These are phyloP conservation scores for Cryphonectria naterciae DNA, from an alignment of 2,329 filamentous ascomycete species.

Conservation along the genomic window DNA sequence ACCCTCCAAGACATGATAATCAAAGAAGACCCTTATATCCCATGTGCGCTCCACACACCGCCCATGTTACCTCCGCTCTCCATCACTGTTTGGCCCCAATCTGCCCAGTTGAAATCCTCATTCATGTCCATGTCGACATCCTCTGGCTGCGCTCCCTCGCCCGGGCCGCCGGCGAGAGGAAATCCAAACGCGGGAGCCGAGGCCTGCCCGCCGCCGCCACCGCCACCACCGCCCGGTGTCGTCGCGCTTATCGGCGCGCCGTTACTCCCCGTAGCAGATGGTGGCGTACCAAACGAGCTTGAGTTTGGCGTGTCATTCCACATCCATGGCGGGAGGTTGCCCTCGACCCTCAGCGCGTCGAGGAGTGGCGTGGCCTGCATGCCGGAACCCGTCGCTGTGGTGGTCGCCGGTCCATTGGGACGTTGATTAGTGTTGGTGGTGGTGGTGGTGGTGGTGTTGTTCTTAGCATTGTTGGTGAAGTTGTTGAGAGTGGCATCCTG, in stretches of 20 bases:
- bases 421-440: slow-evolving; percentile 2
- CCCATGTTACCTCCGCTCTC: slow-evolving; percentile 35
- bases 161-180: slow-evolving; percentile 22
- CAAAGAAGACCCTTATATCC: slow-evolving; percentile 20
- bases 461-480: slow-evolving; percentile 19
- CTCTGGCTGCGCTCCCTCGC: slow-evolving; percentile 30
- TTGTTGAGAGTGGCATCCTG: slow-evolving; percentile 29
- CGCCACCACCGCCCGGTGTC: background rate
- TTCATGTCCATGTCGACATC: slow-evolving; percentile 43
- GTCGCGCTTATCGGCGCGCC: slow-evolving; percentile 15
- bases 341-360: slow-evolving; percentile 49
- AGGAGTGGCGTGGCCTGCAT: slow-evolving; percentile 31
- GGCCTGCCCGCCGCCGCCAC: background rate
- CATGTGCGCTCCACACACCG: slow-evolving; percentile 33
- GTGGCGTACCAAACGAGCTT: slow-evolving; percentile 9
- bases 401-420: slow-evolving; percentile 5
- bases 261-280: background rate
- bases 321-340: slow-evolving; percentile 58
- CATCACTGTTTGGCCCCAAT: slow-evolving; percentile 42
- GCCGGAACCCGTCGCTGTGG: slow-evolving; percentile 14
- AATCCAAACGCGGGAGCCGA: slow-evolving; percentile 19
- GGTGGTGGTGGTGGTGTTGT: background rate
- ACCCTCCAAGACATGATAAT: background rate
- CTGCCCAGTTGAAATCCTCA: slow-evolving; percentile 44
- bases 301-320: slow-evolving; percentile 47